Evolutionary conservation across 371 early-diverging fungal genomes (phyloP), one percentile per base, ranked within the genome.

Genomic region (Mucor ambiguus): DNA sequence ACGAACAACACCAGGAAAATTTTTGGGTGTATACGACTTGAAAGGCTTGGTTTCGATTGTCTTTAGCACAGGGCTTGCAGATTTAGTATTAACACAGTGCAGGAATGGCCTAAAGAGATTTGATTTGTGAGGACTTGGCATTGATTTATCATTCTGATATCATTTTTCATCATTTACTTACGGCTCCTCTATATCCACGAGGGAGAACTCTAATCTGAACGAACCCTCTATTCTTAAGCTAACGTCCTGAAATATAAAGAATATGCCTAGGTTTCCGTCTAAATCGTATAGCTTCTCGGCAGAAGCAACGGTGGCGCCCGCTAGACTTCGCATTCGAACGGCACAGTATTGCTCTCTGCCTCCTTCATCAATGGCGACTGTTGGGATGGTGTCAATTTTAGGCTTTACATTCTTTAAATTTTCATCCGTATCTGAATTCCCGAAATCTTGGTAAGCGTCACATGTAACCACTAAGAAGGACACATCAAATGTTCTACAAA

Each of bases 241-340:
- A 8, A 92, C 64, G 52, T 92, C 93, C 61, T 86, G 89, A 71
- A 92, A 92, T 46, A 90, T 77, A 67, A 91, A 92, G 49, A 85
- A 94, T 54, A 93, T 89, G 12, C 92, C 92, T 29, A 85, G 83
- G 29, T 87, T 76, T 57, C 88, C 85, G 43, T 91, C 80, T 8
- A 83, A 44, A 61, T 88, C 86, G 12, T 77, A 72, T 9, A 94
- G 82, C 37, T 88, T 83, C 32, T 82, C 81, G 2, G 91, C 90
- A 0, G 92, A 87, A 0, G 93, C 80, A 2, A 90, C 89, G 7
- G 86, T 84, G 7, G 89, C 82, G 1, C 95, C 94, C 26, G 93
- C 89, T 4, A 93, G 71, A 54, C 90, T 92, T 30, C 85, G 81
- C 71, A 78, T 72, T 43, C 56, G 44, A 14, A 72, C 41, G 24